These are phyloP conservation scores for Gaeumannomyces tritici DNA, from an alignment of 2,329 filamentous ascomycete species.

Conservation along the genomic window DNA sequence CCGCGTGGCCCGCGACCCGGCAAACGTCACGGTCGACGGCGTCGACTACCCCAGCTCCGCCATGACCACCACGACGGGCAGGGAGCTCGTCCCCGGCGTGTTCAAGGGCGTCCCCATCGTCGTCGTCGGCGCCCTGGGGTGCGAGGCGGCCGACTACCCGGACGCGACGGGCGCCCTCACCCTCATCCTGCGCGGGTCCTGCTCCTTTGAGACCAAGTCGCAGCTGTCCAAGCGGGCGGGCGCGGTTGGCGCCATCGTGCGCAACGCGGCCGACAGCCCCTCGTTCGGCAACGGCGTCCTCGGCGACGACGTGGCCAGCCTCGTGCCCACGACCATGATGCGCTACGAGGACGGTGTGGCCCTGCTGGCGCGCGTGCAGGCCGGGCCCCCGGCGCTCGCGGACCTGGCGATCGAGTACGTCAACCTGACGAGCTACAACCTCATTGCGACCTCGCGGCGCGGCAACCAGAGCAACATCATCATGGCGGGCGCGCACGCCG, in stretches of 20 bases:
- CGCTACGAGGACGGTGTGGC: constrained; percentile 32
- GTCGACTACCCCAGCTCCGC: constrained; percentile 15
- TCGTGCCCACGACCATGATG: constrained; percentile 43
- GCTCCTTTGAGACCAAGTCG: constrained; percentile 49
- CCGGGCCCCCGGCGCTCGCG: constrained; percentile 16
- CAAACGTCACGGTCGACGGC: constrained; percentile 19
- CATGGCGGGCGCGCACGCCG: constrained; percentile 49
- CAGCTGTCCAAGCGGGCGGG: constrained; percentile 44
- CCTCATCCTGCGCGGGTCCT: constrained; percentile 48
- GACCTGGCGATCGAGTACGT: constrained; percentile 12
- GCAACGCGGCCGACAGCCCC: constrained; percentile 48
- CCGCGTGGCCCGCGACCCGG: background rate
- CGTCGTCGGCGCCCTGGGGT: constrained; percentile 41
- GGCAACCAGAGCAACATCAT: constrained; percentile 51
- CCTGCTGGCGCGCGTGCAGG: constrained; percentile 19
- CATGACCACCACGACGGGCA: constrained; percentile 42
- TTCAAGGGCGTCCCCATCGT: constrained; percentile 24
- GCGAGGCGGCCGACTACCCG: constrained; percentile 42
- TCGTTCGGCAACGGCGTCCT: constrained; percentile 39
- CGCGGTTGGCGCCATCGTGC: constrained; percentile 47
- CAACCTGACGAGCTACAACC: constrained; percentile 32
- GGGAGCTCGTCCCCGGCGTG: constrained; percentile 20
- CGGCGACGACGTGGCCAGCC: constrained; percentile 32
- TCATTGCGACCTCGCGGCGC: constrained; percentile 48
- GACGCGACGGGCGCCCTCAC: constrained; percentile 45